Conservation (phyloP, 176 grass and related monocot species). For the Zea mays region Zm-B73-REFERENCE-NAM-5.0 NC_050103.1:19593501-19594000, state of each 20-base stretch:
- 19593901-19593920: conserved; percentile 99
- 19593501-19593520: conserved; percentile 33
- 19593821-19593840: conserved; percentile 9
- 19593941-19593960: conserved; percentile 99
- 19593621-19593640: conserved; percentile 94
- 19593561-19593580: conserved; percentile 98
- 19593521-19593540: conserved; percentile 24
- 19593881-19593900: conserved; percentile 98
- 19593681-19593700: background rate
- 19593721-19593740: background rate
- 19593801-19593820: background rate
- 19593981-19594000: background rate
- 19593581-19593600: conserved; percentile 94
- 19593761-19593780: background rate
- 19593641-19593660: conserved; percentile 99
- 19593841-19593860: conserved; percentile 13
- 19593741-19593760: conserved; percentile 5
- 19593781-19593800: conserved; percentile 15
- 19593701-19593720: background rate
- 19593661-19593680: conserved; percentile 33
- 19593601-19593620: conserved; percentile 85
- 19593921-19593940: conserved; percentile 80
- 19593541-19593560: conserved; percentile 47
- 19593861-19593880: conserved; percentile 84
- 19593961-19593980: background rate